Conservation (phyloP, 164 flowering plant species). For the Malania oleifera region DNA sequence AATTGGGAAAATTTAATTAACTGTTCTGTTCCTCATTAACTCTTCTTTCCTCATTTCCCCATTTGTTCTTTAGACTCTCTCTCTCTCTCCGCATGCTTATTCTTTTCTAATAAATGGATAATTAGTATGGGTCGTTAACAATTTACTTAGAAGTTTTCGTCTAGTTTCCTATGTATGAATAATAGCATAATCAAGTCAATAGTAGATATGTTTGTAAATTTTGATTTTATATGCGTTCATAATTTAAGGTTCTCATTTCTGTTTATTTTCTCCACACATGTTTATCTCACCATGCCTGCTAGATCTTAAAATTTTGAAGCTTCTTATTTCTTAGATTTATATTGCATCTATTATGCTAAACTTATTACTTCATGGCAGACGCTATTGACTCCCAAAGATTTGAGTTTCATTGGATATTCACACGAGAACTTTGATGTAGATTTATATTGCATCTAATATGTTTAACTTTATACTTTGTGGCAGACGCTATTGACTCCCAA, state of each 20-base stretch:
- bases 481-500: slow-evolving; percentile 41
- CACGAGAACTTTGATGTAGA: slow-evolving; percentile 53
- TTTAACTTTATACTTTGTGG: slow-evolving; percentile 1
- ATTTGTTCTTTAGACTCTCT: too few species aligned
- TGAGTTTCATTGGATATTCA: slow-evolving; percentile 49
- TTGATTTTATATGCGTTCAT: not conserved
- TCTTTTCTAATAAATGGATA: too few species aligned
- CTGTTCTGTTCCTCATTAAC: too few species aligned
- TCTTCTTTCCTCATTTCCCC: too few species aligned
- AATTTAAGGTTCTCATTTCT: not conserved
- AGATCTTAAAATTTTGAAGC: not conserved
- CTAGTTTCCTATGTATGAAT: too few species aligned
- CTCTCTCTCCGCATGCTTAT: too few species aligned
- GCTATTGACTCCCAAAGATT: slow-evolving; percentile 40
- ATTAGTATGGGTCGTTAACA: too few species aligned
- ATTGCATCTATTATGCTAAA: not conserved
- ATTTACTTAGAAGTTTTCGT: too few species aligned
- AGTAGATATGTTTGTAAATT: too few species aligned
- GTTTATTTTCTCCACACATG: not conserved
- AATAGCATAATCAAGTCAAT: too few species aligned
- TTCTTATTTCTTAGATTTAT: not conserved
- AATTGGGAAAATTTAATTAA: too few species aligned
- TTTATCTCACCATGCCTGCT: not conserved
- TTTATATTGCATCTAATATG: not conserved
- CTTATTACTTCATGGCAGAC: slow-evolving; percentile 20